Evolutionary conservation across 768 basidiomycete species (phyloP).

Genomic region (Xerocomus brunneocitrinus): DNA sequence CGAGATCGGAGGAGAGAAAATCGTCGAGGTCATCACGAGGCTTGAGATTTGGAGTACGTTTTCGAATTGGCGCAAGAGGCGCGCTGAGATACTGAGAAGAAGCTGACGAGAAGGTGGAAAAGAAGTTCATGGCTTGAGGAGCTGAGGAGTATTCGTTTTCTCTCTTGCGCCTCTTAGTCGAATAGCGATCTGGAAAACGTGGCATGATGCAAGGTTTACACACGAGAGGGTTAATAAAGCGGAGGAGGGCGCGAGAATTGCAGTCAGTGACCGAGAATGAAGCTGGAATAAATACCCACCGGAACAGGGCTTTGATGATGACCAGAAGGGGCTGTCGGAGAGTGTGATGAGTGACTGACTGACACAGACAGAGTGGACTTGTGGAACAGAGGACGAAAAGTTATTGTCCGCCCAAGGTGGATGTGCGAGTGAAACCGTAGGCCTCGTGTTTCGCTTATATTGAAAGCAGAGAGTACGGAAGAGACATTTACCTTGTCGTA

Average conservation of each 20-base stretch:
- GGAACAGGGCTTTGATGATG: conserved; percentile 20
- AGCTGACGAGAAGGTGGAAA: conserved; percentile 37
- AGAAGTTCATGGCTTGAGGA: conserved; percentile 52
- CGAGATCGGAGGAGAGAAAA: conserved; percentile 70
- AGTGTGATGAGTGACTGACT: conserved; percentile 14
- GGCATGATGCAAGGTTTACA: conserved; percentile 32
- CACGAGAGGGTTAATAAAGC: conserved; percentile 15
- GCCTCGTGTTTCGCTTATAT: conserved; percentile 26
- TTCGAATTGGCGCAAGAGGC: conserved; percentile 41
- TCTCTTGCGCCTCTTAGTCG: conserved; percentile 46
- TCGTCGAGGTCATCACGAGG: conserved; percentile 56
- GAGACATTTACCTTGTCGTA: conserved; percentile 47
- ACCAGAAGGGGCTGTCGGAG: conserved; percentile 24
- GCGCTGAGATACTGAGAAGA: conserved; percentile 42
- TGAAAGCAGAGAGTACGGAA: conserved; percentile 1
- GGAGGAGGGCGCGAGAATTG: not conserved
- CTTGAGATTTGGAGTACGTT: conserved; percentile 42
- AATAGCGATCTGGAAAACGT: conserved; percentile 37
- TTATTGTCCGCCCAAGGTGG: conserved; percentile 26
- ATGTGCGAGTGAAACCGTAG: conserved; percentile 3
- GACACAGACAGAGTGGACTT: conserved; percentile 20
- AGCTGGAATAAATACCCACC: conserved; percentile 29
- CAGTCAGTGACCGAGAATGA: conserved; percentile 13
- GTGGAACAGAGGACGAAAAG: conserved; percentile 19
- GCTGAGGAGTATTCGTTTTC: conserved; percentile 25